A percentile compares a stretch with the other conserved stretches of the same genome.
Conservation (phyloP, 257 asterid genomes). For the Sherardia arvensis region DNA sequence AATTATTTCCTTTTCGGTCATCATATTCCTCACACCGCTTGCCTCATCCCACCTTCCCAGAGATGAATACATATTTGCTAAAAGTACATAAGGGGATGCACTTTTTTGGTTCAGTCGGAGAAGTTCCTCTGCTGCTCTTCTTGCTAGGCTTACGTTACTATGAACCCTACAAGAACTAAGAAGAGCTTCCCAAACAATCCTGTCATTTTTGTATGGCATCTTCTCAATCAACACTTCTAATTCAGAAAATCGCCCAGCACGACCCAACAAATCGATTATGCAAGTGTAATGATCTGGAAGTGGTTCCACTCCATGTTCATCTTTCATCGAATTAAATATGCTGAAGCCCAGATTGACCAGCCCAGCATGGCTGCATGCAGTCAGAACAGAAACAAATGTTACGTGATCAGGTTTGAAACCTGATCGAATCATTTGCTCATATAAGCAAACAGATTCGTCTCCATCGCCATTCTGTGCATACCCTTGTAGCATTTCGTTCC, state of each 20-base stretch:
- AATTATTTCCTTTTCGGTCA: slow-evolving; percentile 23
- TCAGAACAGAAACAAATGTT: background rate
- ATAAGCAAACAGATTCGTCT: background rate
- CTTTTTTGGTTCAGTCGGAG: slow-evolving; percentile 33
- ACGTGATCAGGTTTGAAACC: background rate
- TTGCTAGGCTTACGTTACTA: slow-evolving; percentile 37
- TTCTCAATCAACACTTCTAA: slow-evolving; percentile 41
- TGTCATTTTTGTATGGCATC: slow-evolving; percentile 49
- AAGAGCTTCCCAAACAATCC: slow-evolving; percentile 55
- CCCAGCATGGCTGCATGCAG: background rate
- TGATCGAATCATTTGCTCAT: background rate
- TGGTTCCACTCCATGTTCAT: slow-evolving; percentile 17
- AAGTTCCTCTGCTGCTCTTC: slow-evolving; percentile 64
- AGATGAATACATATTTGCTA: slow-evolving; percentile 61
- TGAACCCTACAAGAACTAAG: slow-evolving; percentile 64
- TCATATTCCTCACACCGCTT: slow-evolving; percentile 28
- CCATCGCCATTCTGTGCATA: background rate
- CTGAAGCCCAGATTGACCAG: background rate
- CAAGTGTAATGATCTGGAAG: slow-evolving; percentile 60
- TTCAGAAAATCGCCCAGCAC: slow-evolving; percentile 58
- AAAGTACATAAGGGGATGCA: slow-evolving; percentile 44
- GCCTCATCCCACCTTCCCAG: slow-evolving; percentile 72
- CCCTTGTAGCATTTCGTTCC: background rate
- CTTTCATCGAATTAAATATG: background rate
- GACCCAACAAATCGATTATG: slow-evolving; percentile 56